These are phyloP conservation scores for Mycena alexandri DNA, from an alignment of 768 basidiomycete genomes.

Conservation along the genomic window DNA sequence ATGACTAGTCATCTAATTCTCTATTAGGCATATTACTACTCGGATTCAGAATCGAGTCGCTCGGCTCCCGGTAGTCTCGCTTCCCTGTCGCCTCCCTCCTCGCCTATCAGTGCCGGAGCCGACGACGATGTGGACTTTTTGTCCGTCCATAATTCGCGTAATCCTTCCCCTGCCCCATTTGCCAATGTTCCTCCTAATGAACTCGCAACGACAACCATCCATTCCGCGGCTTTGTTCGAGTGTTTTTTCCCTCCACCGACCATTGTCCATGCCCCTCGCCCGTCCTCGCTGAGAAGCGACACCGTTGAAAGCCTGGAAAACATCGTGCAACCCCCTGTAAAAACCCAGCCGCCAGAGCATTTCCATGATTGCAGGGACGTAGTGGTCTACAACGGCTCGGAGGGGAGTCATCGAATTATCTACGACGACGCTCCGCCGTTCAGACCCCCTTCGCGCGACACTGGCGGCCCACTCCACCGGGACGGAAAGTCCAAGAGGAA, in stretches of 20 bases:
- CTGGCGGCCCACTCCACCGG: slow-evolving; percentile 8
- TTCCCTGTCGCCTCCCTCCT: slow-evolving; percentile 16
- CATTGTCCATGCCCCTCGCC: slow-evolving; percentile 13
- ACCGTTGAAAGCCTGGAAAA: slow-evolving; percentile 1
- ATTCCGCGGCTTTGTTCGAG: background rate
- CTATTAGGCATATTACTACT: slow-evolving; percentile 12
- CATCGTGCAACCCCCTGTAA: background rate
- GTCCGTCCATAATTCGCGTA: background rate
- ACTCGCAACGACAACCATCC: background rate
- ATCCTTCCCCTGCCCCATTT: background rate
- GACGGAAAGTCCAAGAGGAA: slow-evolving; percentile 4
- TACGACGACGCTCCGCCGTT: background rate
- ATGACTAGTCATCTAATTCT: background rate
- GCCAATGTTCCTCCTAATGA: background rate
- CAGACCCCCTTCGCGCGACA: background rate
- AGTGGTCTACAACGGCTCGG: background rate
- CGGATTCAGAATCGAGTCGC: slow-evolving; percentile 22
- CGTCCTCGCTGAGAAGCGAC: slow-evolving; percentile 1
- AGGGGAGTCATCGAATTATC: background rate
- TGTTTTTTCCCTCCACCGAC: background rate
- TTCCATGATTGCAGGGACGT: background rate
- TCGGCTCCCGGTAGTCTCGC: slow-evolving; percentile 22
- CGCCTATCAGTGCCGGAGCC: slow-evolving; percentile 20
- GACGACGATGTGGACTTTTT: background rate
- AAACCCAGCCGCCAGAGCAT: background rate